These are phyloP conservation scores for Murraya paniculata DNA, from an alignment of 345 rosid genomes.

Conservation along the genomic window DNA sequence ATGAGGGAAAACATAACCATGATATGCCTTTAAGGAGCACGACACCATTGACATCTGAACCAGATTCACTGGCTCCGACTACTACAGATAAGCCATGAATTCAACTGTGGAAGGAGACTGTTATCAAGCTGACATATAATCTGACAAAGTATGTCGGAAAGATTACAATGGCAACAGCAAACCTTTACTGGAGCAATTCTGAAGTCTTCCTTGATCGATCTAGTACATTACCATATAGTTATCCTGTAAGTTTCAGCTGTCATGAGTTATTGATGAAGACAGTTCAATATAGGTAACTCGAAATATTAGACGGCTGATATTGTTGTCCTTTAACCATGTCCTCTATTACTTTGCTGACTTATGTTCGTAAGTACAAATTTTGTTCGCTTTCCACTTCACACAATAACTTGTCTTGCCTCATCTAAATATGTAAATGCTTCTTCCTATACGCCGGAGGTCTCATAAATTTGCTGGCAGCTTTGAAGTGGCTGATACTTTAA, in stretches of 20 bases:
- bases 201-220: slow-evolving; percentile 10
- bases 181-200: background rate
- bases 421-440: background rate
- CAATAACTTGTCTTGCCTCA: background rate
- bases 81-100: slow-evolving; percentile 35
- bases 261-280: background rate
- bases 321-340: background rate
- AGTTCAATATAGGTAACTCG: background rate
- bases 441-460: background rate
- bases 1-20: slow-evolving; percentile 92
- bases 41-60: slow-evolving; percentile 19
- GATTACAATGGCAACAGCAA: background rate
- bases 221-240: background rate
- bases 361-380: background rate
- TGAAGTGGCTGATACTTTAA: background rate
- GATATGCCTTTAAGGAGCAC: slow-evolving; percentile 56
- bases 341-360: background rate
- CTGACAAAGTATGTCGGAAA: slow-evolving; percentile 3
- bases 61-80: slow-evolving; percentile 27
- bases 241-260: background rate
- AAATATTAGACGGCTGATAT: background rate
- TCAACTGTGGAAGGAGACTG: background rate
- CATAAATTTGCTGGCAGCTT: background rate
- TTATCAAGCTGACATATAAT: background rate
- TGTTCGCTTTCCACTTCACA: slow-evolving; percentile 6